A percentile compares a stretch with the other conserved stretches of the same genome.
These are phyloP conservation scores for Gastrolobium villosum DNA, from an alignment of 306 rosid genomes.

Conservation along the genomic window DNA sequence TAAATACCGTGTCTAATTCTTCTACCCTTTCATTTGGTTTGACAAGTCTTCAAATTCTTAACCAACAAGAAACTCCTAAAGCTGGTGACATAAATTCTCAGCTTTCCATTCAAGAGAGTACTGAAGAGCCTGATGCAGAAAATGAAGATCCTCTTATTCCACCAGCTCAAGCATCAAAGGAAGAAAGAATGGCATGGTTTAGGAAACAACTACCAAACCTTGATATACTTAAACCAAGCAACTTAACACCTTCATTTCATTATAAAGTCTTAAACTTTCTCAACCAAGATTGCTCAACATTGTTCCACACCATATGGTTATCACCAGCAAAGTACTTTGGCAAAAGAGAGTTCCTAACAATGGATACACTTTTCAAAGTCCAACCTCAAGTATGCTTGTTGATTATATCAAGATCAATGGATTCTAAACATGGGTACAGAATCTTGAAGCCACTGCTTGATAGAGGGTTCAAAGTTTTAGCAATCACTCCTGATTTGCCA, in stretches of 20 bases:
- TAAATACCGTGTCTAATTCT: background rate
- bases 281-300: conserved; percentile 46
- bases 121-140: conserved; percentile 50
- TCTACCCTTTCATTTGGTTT: background rate
- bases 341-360: conserved; percentile 59
- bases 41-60: conserved; percentile 18
- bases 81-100: background rate
- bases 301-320: conserved; percentile 68
- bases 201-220: conserved; percentile 45
- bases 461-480: conserved; percentile 64
- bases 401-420: conserved; percentile 73
- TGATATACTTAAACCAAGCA: conserved; percentile 51
- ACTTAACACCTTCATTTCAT: conserved; percentile 45
- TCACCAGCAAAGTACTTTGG: conserved; percentile 57
- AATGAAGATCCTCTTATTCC: conserved; percentile 38
- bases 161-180: background rate
- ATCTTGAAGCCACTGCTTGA: conserved; percentile 67
- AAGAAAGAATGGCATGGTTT: conserved; percentile 58
- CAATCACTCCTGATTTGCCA: conserved; percentile 70
- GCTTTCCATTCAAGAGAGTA: background rate
- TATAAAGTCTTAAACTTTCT: conserved; percentile 53
- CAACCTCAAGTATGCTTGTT: conserved; percentile 69
- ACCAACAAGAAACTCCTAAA: background rate
- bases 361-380: conserved; percentile 65
- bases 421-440: conserved; percentile 53